Conservation (phyloP, 371 early-diverging fungal genomes). For the Capillidium rhysosporum region DNA sequence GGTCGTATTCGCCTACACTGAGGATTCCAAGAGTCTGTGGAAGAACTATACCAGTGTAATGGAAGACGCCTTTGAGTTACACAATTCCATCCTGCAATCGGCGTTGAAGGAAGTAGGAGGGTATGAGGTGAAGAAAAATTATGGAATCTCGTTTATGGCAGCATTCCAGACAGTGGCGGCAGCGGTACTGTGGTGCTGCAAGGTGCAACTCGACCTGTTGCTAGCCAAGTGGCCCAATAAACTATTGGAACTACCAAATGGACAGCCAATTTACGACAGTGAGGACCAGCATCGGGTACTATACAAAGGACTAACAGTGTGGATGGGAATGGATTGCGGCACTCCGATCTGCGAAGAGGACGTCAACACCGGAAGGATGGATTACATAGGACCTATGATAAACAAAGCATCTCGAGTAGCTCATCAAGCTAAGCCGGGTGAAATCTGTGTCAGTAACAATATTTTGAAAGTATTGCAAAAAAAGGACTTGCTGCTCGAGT, state of each 20-base stretch:
- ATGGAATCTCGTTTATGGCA: constrained; percentile 94
- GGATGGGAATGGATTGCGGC: constrained; percentile 93
- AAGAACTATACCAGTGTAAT: constrained; percentile 72
- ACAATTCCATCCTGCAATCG: constrained; percentile 68
- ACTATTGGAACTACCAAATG: constrained; percentile 57
- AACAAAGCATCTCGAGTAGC: constrained; percentile 76
- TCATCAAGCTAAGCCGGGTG: constrained; percentile 78
- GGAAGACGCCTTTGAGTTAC: constrained; percentile 72
- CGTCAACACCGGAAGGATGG: constrained; percentile 81
- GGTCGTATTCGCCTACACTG: constrained; percentile 87
- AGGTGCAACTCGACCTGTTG: constrained; percentile 65
- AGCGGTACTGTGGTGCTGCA: constrained; percentile 83
- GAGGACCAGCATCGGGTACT: constrained; percentile 25
- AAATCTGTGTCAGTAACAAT: constrained; percentile 51
- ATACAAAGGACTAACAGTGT: constrained; percentile 73
- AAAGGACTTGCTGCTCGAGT: constrained; percentile 14
- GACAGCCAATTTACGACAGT: constrained; percentile 46
- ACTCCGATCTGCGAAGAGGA: constrained; percentile 77
- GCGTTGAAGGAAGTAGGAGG: constrained; percentile 67
- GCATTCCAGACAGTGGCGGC: constrained; percentile 68
- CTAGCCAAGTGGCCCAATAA: constrained; percentile 84
- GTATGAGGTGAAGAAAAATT: constrained; percentile 95
- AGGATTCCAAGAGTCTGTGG: constrained; percentile 87
- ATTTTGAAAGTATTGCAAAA: constrained; percentile 26
- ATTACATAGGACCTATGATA: constrained; percentile 91